Evolutionary conservation across 2,329 filamentous ascomycete genomes (phyloP).

Genomic region (Alternaria metachromatica): DNA sequence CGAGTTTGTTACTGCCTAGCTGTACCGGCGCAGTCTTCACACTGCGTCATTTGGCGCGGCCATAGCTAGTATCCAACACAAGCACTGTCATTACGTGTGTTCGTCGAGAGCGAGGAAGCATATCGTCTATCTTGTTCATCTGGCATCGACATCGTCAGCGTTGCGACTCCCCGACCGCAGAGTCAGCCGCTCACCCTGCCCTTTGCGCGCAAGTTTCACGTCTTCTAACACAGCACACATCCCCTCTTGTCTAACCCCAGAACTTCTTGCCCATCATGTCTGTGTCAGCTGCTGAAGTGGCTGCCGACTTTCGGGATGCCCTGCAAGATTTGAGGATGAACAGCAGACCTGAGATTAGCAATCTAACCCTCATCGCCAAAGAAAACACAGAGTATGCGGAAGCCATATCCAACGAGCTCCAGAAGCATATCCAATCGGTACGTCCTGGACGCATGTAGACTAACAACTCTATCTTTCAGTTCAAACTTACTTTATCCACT

Average conservation of each 20-base stretch:
- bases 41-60: slow-evolving; percentile 42
- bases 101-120: slow-evolving; percentile 50
- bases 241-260: slow-evolving; percentile 32
- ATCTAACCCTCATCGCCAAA: slow-evolving; percentile 94
- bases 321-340: slow-evolving; percentile 91
- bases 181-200: slow-evolving; percentile 30
- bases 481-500: not conserved
- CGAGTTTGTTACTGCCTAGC: slow-evolving; percentile 43
- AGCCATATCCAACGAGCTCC: slow-evolving; percentile 86
- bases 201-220: slow-evolving; percentile 23
- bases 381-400: slow-evolving; percentile 96
- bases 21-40: slow-evolving; percentile 39
- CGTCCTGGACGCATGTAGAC: slow-evolving; percentile 51
- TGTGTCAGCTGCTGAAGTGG: slow-evolving; percentile 80
- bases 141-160: slow-evolving; percentile 37
- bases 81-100: slow-evolving; percentile 51
- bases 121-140: slow-evolving; percentile 47
- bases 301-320: slow-evolving; percentile 92
- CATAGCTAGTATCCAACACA: slow-evolving; percentile 59
- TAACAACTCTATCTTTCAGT: not conserved
- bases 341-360: slow-evolving; percentile 94
- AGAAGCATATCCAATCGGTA: slow-evolving; percentile 95
- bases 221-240: slow-evolving; percentile 14
- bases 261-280: slow-evolving; percentile 63
- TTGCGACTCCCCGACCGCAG: slow-evolving; percentile 33